Percentiles rank a stretch among this genome's conserved stretches.
These are phyloP conservation scores for Scleroderma citrinum DNA, from an alignment of 768 basidiomycete genomes.

Conservation along the genomic window DNA sequence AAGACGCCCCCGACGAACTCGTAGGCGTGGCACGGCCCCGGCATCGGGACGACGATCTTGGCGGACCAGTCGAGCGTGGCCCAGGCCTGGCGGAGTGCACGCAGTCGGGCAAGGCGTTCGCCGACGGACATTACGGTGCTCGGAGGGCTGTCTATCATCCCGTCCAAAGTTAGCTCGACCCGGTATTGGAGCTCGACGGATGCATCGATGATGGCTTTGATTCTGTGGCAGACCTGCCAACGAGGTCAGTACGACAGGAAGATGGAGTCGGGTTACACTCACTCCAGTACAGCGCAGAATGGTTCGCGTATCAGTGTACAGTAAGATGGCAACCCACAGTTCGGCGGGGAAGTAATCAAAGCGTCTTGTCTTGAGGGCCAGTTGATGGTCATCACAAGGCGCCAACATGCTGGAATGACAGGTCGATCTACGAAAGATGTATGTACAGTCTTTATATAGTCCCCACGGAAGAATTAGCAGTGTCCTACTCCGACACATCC, in stretches of 20 bases:
- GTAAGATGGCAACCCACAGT: background rate
- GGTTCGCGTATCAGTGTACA: background rate
- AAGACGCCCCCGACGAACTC: slow-evolving; percentile 59
- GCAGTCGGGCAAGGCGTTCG: slow-evolving; percentile 30
- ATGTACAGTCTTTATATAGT: too few species aligned
- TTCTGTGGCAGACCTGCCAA: slow-evolving; percentile 17
- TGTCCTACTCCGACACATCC: slow-evolving; percentile 18
- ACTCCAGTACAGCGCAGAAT: slow-evolving; percentile 1
- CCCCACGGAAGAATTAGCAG: too few species aligned
- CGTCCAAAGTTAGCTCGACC: slow-evolving; percentile 35
- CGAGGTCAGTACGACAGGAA: too few species aligned
- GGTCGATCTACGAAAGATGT: too few species aligned
- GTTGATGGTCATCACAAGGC: too few species aligned
- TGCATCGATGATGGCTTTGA: slow-evolving; percentile 16
- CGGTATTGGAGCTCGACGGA: slow-evolving; percentile 32
- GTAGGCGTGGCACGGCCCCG: slow-evolving; percentile 43
- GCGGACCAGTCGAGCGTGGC: slow-evolving; percentile 22
- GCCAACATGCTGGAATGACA: too few species aligned
- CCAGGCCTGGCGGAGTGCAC: slow-evolving; percentile 34
- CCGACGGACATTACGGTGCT: slow-evolving; percentile 14
- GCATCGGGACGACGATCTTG: slow-evolving; percentile 21
- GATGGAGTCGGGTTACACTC: background rate
- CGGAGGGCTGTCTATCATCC: slow-evolving; percentile 23
- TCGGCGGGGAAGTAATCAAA: background rate
- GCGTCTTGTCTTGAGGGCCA: too few species aligned